Evolutionary conservation across 495 filamentous ascomycete genomes (phyloP).

Genomic region (Diplogelasinospora grovesii): DNA sequence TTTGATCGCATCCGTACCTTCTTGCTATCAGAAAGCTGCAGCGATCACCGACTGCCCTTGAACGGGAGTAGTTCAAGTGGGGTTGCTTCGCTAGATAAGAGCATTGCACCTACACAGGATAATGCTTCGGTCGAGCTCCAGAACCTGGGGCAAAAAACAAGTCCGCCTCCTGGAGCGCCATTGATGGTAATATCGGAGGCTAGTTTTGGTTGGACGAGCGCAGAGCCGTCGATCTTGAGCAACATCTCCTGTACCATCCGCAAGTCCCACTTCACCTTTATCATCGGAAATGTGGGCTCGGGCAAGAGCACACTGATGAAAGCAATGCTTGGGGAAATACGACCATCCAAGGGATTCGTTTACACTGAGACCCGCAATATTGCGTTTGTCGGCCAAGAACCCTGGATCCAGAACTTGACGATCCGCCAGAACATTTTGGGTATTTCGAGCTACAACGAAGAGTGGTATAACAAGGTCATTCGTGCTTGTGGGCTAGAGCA

Average conservation of each 20-base stretch:
- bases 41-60: neutral
- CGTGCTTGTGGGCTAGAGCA: conserved; percentile 50
- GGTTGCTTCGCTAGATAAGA: no score
- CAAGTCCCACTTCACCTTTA: conserved; percentile 3
- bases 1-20: conserved; percentile 53
- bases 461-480: conserved; percentile 53
- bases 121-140: no score
- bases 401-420: conserved; percentile 32
- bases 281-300: conserved; percentile 29
- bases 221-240: neutral
- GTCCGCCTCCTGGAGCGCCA: no score
- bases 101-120: no score
- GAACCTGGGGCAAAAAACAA: no score
- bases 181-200: neutral
- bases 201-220: neutral
- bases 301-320: conserved; percentile 31
- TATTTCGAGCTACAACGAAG: conserved; percentile 44
- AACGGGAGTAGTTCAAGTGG: neutral
- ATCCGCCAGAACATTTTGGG: conserved; percentile 26
- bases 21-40: neutral
- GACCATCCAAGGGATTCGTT: neutral
- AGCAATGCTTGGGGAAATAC: conserved; percentile 25
- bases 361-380: conserved; percentile 8
- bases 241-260: neutral
- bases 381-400: conserved; percentile 13